These are phyloP conservation scores for Phytophthora foliorum DNA, from an alignment of 352 stramenopile genomes.

Conservation along the genomic window DNA sequence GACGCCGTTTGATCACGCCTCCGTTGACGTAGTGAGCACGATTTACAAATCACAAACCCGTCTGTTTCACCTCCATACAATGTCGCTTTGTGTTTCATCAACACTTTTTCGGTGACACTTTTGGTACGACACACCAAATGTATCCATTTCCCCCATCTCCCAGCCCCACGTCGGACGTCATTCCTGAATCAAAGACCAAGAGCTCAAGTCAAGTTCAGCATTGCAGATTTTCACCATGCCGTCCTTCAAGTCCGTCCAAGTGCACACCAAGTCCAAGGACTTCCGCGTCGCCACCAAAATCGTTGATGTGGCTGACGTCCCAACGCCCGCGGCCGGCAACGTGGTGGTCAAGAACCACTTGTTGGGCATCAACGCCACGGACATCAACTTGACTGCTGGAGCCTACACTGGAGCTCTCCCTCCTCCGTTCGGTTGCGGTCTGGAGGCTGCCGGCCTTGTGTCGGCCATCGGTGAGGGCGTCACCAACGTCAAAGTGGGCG, in stretches of 20 bases:
- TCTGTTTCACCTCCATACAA: neutral
- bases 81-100: slow-evolving; percentile 26
- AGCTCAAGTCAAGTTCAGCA: slow-evolving; percentile 21
- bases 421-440: slow-evolving; percentile 58
- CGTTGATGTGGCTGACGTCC: slow-evolving; percentile 35
- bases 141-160: neutral
- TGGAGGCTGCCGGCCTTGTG: slow-evolving; percentile 56
- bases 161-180: slow-evolving; percentile 16
- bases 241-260: slow-evolving; percentile 43
- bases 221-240: slow-evolving; percentile 33
- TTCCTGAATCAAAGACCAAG: slow-evolving; percentile 17
- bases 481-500: slow-evolving; percentile 49
- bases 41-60: slow-evolving; percentile 26
- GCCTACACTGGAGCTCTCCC: slow-evolving; percentile 36
- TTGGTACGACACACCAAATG: too few relatives aligned
- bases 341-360: slow-evolving; percentile 44
- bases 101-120: slow-evolving; percentile 30
- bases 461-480: slow-evolving; percentile 46
- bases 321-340: slow-evolving; percentile 19
- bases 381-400: slow-evolving; percentile 59
- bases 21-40: slow-evolving; percentile 3
- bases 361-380: slow-evolving; percentile 60
- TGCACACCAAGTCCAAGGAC: slow-evolving; percentile 55
- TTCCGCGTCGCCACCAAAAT: slow-evolving; percentile 41
- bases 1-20: too few relatives aligned